These are phyloP conservation scores for Aureobasidium subglaciale DNA, from an alignment of 2,329 filamentous ascomycete genomes.

Conservation along the genomic window DNA sequence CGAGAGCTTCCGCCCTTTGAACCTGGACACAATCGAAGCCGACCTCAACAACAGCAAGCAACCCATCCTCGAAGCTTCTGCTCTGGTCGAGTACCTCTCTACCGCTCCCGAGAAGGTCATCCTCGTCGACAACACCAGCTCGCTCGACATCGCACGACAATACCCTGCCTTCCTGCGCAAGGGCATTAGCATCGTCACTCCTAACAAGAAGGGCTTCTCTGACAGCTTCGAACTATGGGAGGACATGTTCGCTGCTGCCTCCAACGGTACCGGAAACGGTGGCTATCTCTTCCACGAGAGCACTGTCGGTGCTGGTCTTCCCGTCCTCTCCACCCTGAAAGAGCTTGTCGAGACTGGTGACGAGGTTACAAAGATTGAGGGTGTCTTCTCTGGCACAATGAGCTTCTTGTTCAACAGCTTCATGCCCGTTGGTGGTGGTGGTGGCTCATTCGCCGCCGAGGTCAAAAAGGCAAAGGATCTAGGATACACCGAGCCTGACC, in stretches of 20 bases:
- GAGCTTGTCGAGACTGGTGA: constrained; percentile 95
- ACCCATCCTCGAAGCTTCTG: constrained; percentile 57
- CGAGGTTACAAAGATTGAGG: constrained; percentile 84
- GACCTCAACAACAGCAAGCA: constrained; percentile 58
- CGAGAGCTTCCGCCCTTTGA: constrained; percentile 61
- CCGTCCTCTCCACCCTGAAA: constrained; percentile 86
- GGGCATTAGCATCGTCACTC: constrained; percentile 86
- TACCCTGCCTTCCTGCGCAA: constrained; percentile 76
- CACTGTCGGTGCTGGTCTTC: constrained; percentile 86
- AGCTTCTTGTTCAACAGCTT: constrained; percentile 98
- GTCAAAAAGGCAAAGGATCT: constrained; percentile 87
- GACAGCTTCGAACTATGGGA: constrained; percentile 75
- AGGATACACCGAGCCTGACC: constrained; percentile 87
- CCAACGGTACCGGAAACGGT: constrained; percentile 47
- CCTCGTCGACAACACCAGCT: constrained; percentile 93
- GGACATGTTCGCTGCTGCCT: constrained; percentile 71
- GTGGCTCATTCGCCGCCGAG: constrained; percentile 82
- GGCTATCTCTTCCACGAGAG: constrained; percentile 93
- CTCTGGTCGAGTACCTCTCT: constrained; percentile 71
- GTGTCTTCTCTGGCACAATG: constrained; percentile 96
- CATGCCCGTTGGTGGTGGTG: constrained; percentile 67
- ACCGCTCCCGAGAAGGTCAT: constrained; percentile 71
- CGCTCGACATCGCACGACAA: constrained; percentile 70
- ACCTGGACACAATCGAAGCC: constrained; percentile 52
- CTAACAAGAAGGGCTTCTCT: constrained; percentile 98